These are phyloP conservation scores for Mortierella sp. DNA, from an alignment of 371 early-diverging fungal species.

Conservation along the genomic window DNA sequence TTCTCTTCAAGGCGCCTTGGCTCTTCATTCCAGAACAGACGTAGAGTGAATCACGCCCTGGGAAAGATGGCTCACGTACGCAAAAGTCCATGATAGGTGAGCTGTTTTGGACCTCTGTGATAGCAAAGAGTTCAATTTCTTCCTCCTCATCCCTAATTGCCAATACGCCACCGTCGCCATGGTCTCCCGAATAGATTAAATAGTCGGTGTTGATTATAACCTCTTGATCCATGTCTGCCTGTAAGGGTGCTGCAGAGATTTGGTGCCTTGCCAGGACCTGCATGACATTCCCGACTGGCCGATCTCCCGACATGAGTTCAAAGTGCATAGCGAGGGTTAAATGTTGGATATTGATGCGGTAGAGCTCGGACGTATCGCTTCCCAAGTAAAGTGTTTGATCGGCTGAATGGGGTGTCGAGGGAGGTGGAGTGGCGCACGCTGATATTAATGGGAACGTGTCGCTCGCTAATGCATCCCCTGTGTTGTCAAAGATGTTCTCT, in stretches of 20 bases:
- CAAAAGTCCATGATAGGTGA: conserved; percentile 46
- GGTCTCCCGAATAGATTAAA: conserved; percentile 37
- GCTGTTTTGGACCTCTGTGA: conserved; percentile 23
- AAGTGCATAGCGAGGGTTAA: conserved; percentile 28
- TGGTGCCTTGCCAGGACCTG: conserved; percentile 23
- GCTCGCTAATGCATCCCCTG: not conserved
- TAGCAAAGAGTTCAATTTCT: conserved; percentile 27
- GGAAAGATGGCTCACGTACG: conserved; percentile 26
- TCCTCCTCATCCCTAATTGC: conserved; percentile 35
- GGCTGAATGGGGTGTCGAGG: not conserved
- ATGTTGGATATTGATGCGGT: conserved; percentile 27
- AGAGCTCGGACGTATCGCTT: conserved; percentile 39
- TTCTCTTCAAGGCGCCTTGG: conserved; percentile 23
- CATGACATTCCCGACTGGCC: conserved; percentile 34
- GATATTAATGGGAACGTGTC: conserved; percentile 32
- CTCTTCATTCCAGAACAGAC: conserved; percentile 40
- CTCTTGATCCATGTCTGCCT: conserved; percentile 3
- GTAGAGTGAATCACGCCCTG: conserved; percentile 36
- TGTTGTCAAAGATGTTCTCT: not conserved
- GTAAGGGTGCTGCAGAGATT: not conserved
- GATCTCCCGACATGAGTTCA: conserved; percentile 37
- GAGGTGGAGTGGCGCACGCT: conserved; percentile 35
- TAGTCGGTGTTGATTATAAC: conserved; percentile 29
- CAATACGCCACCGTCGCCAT: conserved; percentile 38
- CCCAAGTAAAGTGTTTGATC: conserved; percentile 46